Base-by-base conservation (phyloP, 306 rosid species). In the Sphenostylis stenocarpa region DNA sequence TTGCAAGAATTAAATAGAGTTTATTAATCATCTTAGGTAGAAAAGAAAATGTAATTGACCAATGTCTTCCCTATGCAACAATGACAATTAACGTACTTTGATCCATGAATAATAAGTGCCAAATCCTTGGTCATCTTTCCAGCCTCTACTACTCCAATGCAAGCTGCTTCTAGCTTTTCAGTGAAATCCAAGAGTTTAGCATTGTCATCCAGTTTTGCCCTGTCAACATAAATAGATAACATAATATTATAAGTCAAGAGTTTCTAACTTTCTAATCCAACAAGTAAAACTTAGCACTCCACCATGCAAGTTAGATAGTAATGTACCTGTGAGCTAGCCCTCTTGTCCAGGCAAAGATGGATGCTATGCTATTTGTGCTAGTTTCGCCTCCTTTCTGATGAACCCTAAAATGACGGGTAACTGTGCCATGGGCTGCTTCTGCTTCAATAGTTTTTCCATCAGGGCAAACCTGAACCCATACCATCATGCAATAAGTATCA, bases 71-170 rank as follows among this genome's bases (percentile, higher is more conserved):
- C 19, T 14, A 21, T 1, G 60, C 48, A 23, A 65, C 16, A 10
- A 36, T 28, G 70, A 55, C 19, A 45, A 52, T 69, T 39, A 39
- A 82, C 86, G 56, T 86, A 95, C 98, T 88, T 89, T 39, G 97
- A 79, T 73, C 99, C 99, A 77, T 95, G 96, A 83, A 84, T 57
- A 79, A 95, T 87, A 70, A 95, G 92, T 41, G 99, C 99, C 86
- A 95, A 94, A 86, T 95, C 99, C 99, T 95, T 95, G 73, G 99
- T 95, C 99, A 95, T 95, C 88, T 92, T 95, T 69, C 99, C 99
- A 36, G 93, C 82, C 86, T 95, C 99, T 53, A 95, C 99, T 4
- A 73, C 58, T 67, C 87, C 89, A 66, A 95, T 67, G 86, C 97
- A 95, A 78, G 99, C 96, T 56, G 81, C 85, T 85, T 95, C 99